phyloP scores from a whole-genome alignment of 768 basidiomycete genomes.

The Psilocybe cubensis region DNA sequence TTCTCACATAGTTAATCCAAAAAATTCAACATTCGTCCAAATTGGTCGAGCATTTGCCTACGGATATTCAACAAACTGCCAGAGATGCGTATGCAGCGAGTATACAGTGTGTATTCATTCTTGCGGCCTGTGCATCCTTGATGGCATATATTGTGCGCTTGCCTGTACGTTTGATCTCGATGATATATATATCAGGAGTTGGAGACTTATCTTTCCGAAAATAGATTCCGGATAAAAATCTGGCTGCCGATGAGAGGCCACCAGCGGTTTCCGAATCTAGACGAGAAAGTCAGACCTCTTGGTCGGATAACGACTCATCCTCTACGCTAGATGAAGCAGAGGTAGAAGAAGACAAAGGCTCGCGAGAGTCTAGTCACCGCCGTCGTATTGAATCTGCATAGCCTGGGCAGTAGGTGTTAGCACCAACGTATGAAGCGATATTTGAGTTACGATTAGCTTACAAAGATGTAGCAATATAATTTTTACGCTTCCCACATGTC shows the following conservation, averaged over 20 bases:
- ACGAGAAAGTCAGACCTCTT: too few species aligned
- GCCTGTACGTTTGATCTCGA: conserved; percentile 44
- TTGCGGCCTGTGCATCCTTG: conserved; percentile 59
- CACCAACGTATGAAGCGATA: too few species aligned
- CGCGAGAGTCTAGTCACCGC: too few species aligned
- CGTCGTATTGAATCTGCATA: too few species aligned
- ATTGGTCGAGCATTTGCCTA: conserved; percentile 56
- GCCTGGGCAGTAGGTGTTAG: too few species aligned
- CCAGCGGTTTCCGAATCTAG: conserved; percentile 7
- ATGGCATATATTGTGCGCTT: conserved; percentile 63
- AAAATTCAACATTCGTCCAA: conserved; percentile 66
- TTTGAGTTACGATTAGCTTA: too few species aligned
- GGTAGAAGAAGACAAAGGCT: conserved; percentile 24
- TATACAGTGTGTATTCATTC: conserved; percentile 63
- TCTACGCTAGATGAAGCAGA: conserved; percentile 20
- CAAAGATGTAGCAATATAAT: too few species aligned
- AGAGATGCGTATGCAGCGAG: conserved; percentile 64
- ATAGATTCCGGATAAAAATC: conserved; percentile 46
- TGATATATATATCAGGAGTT: not conserved
- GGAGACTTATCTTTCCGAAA: not conserved
- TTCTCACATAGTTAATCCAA: conserved; percentile 54
- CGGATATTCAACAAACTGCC: conserved; percentile 52
- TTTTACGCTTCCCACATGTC: too few species aligned
- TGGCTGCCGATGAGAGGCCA: conserved; percentile 37
- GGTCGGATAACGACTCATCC: conserved; percentile 9